These are phyloP conservation scores for Cordyceps tenuipes DNA, from an alignment of 2,329 filamentous ascomycete genomes.

Conservation along the genomic window DNA sequence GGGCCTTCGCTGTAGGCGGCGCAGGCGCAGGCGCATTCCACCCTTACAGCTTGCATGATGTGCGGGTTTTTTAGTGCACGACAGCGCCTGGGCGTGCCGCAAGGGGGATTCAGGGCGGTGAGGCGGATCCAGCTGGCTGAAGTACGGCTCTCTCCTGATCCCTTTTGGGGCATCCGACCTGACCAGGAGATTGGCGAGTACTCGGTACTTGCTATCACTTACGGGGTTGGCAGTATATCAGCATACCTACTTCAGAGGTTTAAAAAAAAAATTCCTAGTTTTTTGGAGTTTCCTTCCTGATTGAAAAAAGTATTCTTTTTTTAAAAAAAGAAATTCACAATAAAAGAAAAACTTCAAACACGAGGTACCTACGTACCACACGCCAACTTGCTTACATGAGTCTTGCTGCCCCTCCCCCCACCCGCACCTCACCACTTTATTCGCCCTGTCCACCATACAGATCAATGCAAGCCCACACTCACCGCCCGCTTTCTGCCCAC, in stretches of 20 bases:
- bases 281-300: not conserved
- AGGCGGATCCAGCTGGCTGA: slow-evolving; percentile 10
- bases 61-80: not conserved
- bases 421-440: not conserved
- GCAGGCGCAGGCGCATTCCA: not conserved
- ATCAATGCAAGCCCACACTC: not conserved
- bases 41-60: not conserved
- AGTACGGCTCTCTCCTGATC: slow-evolving; percentile 11
- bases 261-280: no score
- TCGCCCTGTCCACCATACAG: not conserved
- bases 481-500: slow-evolving; percentile 10
- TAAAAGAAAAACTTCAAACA: not conserved
- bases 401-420: not conserved
- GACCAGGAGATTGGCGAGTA: not conserved
- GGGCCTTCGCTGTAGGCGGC: not conserved
- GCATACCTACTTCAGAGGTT: not conserved
- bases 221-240: not conserved
- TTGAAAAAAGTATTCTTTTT: not conserved
- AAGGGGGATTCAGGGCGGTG: slow-evolving; percentile 12
- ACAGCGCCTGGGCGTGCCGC: slow-evolving; percentile 1
- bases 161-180: slow-evolving; percentile 9
- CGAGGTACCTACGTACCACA: not conserved
- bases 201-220: not conserved
- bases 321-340: not conserved
- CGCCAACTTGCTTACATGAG: slow-evolving; percentile 3